phyloP scores from a whole-genome alignment of 73 alveolate genomes.

The Stentor roeselii region DNA sequence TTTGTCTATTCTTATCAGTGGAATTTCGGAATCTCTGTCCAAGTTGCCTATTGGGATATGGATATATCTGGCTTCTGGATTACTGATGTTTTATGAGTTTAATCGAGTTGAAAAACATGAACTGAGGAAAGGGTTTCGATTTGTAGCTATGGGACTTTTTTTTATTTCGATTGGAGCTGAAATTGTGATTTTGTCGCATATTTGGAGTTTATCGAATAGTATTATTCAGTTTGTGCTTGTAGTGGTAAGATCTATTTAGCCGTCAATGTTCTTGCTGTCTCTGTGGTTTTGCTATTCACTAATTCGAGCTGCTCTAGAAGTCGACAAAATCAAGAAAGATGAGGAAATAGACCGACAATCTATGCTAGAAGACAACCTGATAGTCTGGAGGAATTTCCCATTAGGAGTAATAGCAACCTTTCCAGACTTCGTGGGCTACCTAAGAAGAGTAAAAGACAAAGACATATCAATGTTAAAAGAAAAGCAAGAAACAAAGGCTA shows the following conservation, averaged over 20 bases:
- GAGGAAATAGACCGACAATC: neutral
- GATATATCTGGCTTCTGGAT: neutral
- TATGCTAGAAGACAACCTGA: neutral
- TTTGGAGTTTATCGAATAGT: neutral
- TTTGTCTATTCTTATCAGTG: neutral
- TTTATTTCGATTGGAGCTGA: no score
- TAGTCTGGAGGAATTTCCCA: neutral
- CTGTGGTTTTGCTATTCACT: neutral
- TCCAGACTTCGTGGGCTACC: neutral
- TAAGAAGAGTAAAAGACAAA: neutral
- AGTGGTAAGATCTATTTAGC: neutral
- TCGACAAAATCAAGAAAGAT: neutral
- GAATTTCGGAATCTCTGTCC: neutral
- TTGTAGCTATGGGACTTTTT: neutral
- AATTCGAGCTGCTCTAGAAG: neutral
- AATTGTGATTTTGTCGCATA: neutral
- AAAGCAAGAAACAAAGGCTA: no score
- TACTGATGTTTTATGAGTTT: neutral
- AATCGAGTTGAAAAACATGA: neutral
- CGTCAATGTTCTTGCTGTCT: neutral
- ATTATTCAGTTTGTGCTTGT: neutral
- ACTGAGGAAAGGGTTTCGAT: neutral
- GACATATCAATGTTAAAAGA: no score
- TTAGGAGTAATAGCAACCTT: neutral
- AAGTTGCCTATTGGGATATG: neutral